Percentiles rank a stretch among this genome's conserved stretches.
Evolutionary conservation across 23 red algal genomes (phyloP).

Genomic region (Chondrus crispus): DNA sequence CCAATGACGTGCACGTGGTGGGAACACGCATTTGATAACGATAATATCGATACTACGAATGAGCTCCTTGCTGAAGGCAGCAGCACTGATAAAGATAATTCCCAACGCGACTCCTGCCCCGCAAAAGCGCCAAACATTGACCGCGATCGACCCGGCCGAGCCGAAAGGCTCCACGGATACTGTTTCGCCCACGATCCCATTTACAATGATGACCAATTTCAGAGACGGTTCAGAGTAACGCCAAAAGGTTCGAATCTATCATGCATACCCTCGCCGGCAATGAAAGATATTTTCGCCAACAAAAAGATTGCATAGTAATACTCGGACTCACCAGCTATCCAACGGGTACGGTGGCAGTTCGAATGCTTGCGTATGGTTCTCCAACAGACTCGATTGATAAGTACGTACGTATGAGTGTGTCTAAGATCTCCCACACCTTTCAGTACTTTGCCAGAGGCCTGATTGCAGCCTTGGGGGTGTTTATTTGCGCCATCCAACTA

Average conservation of each 20-base stretch:
- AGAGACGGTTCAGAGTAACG: background rate
- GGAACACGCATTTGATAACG: no score
- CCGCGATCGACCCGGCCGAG: background rate
- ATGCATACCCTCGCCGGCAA: background rate
- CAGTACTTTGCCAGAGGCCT: background rate
- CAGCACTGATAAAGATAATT: background rate
- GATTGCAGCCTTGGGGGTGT: background rate
- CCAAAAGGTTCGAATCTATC: background rate
- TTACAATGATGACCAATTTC: background rate
- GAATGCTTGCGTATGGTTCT: background rate
- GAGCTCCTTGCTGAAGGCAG: no score
- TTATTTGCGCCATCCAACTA: background rate
- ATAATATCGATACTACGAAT: no score
- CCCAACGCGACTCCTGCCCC: background rate
- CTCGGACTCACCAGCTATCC: background rate
- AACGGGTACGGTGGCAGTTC: background rate
- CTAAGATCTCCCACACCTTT: background rate
- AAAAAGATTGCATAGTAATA: background rate
- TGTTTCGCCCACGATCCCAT: background rate
- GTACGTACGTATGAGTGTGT: background rate
- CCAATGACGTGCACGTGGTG: no score
- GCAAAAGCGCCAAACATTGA: background rate
- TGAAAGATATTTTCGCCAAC: background rate
- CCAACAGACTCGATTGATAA: background rate
- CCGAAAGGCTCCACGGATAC: background rate